Base-by-base conservation (phyloP, 2,329 filamentous ascomycete species). In the Ophiocordyceps camponoti-floridani region DNA sequence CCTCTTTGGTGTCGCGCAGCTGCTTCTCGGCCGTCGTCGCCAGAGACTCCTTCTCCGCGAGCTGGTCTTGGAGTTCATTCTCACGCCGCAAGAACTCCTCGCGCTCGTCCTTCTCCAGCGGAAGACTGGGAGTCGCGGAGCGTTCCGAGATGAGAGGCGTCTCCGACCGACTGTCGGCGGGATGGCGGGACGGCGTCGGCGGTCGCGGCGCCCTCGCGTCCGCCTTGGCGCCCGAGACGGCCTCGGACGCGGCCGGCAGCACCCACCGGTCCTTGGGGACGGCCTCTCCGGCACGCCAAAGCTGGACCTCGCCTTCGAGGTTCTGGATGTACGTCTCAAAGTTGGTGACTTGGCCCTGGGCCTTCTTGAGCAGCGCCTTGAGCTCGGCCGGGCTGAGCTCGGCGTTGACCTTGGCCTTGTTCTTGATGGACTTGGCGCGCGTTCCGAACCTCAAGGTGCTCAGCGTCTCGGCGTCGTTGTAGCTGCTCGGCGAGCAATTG, bases 391-490 rank as follows among this genome's bases (percentile, higher is more conserved):
- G 91, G 56, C 89, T 96, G 55, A 98, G 76, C 63, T 98, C 91
- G 41, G 89, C 88, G 60, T 98, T 98, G 74, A 98, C 83, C 81
- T 96, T 98, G 64, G 91, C 91, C 73, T 96, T 96, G 71, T 96
- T 96, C 81, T 96, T 95, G 70, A 98, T 98, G 0, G 86, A 84
- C 70, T 98, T 98, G 47, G 91, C 91, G 60, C 91, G 75, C 65
- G 91, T 93, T 69, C 91, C 91, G 59, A 96, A 98, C 41, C 88
- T 78, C 48, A 98, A 67, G 1, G 91, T 98, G 51, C 87, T 82
- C 43, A 96, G 67, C 0, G 91, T 96, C 67, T 98, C 91, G 45
- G 81, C 78, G 65, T 95, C 89, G 69, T 98, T 96, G 69, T 96
- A 96, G 59, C 86, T 94, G 66, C 85, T 94, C 2, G 91, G 91